Evolutionary conservation across 371 early-diverging fungal genomes (phyloP).

Genomic region (Saksenaea vasiformis): DNA sequence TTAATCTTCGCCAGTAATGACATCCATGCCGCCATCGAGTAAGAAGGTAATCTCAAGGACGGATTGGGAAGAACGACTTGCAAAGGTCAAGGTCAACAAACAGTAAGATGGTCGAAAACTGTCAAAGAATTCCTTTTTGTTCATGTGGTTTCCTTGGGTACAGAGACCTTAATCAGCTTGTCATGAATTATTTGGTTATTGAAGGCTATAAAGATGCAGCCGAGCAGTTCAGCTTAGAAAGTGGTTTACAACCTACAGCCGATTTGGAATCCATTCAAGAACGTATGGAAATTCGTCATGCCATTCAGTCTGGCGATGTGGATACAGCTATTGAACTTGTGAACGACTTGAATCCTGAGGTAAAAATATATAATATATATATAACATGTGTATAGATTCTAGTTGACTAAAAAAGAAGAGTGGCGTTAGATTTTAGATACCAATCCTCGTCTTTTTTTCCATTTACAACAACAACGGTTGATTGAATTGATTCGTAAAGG

Average conservation of each 20-base stretch:
- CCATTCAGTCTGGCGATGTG: conserved; percentile 88
- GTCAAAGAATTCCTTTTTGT: background rate
- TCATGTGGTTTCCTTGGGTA: background rate
- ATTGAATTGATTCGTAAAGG: conserved; percentile 92
- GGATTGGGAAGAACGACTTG: conserved; percentile 65
- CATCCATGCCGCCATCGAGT: conserved; percentile 20
- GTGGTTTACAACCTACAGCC: conserved; percentile 74
- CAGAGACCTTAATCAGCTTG: conserved; percentile 89
- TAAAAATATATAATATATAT: too few species aligned
- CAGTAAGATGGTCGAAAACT: conserved; percentile 44
- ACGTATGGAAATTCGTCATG: conserved; percentile 91
- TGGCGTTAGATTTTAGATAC: conserved; percentile 84
- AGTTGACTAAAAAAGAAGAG: background rate
- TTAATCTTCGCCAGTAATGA: too few species aligned
- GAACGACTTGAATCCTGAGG: conserved; percentile 97
- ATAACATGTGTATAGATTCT: background rate
- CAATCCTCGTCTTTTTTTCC: conserved; percentile 93
- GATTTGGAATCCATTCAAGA: conserved; percentile 91
- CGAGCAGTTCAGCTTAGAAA: conserved; percentile 88
- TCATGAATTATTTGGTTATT: conserved; percentile 97
- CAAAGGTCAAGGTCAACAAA: conserved; percentile 64
- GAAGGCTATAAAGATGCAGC: conserved; percentile 99
- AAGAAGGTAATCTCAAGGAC: conserved; percentile 57
- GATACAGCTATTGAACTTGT: conserved; percentile 93
- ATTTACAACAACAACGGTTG: conserved; percentile 92